phyloP scores from a whole-genome alignment of 2,329 filamentous ascomycete species.

The Cytospora leucostoma region DNA sequence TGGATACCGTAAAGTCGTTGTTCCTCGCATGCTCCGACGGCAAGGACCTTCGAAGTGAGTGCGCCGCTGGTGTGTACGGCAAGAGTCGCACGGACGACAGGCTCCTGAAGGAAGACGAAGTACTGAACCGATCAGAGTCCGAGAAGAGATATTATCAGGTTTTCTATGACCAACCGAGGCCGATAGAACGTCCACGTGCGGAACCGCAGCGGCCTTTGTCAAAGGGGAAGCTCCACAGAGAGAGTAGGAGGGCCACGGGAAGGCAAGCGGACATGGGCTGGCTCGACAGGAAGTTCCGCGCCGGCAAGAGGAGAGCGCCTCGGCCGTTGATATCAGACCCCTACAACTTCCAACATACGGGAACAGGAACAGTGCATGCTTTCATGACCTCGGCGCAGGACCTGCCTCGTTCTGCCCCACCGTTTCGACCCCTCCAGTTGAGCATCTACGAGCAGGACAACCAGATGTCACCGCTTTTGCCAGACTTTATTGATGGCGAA shows the following conservation, averaged over 20 bases:
- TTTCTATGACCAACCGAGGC: slow-evolving; percentile 41
- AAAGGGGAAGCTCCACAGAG: slow-evolving; percentile 26
- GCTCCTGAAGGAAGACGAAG: not conserved
- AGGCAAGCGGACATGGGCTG: slow-evolving; percentile 22
- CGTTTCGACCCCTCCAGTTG: slow-evolving; percentile 59
- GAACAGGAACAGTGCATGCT: slow-evolving; percentile 47
- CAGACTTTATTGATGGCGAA: slow-evolving; percentile 48
- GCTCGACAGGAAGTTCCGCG: slow-evolving; percentile 25
- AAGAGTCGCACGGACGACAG: slow-evolving; percentile 13
- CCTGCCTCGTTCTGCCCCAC: slow-evolving; percentile 37
- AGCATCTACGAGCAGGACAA: slow-evolving; percentile 52
- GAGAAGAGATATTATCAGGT: slow-evolving; percentile 27
- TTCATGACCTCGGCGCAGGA: slow-evolving; percentile 36
- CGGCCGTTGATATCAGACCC: slow-evolving; percentile 60
- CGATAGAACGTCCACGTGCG: slow-evolving; percentile 38
- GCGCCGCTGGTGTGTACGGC: slow-evolving; percentile 4
- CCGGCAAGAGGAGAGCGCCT: slow-evolving; percentile 39
- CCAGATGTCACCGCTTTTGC: slow-evolving; percentile 57
- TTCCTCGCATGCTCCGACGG: slow-evolving; percentile 43
- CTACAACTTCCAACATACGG: slow-evolving; percentile 61
- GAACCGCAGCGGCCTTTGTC: slow-evolving; percentile 32
- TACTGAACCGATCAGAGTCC: slow-evolving; percentile 23
- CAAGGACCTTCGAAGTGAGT: slow-evolving; percentile 19
- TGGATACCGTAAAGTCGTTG: slow-evolving; percentile 44
- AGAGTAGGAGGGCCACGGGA: slow-evolving; percentile 9